phyloP scores from a whole-genome alignment of 805 yeast genomes.

The Candida andamanensis region DNA sequence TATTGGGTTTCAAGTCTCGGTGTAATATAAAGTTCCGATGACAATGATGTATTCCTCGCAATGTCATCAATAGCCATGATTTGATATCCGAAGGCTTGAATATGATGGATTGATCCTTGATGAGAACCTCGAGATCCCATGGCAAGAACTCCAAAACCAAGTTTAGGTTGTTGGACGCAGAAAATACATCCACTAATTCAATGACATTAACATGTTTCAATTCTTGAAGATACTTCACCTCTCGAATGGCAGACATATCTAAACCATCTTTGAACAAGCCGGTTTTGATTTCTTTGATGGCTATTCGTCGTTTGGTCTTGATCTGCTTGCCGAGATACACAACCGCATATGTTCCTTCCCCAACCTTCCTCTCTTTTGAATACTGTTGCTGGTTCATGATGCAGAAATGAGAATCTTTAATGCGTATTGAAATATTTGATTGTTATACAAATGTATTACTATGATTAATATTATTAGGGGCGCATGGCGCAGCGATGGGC shows the following conservation, averaged over 20 bases:
- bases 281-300: conserved; percentile 92
- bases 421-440: no score
- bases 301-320: conserved; percentile 56
- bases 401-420: no score
- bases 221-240: conserved; percentile 84
- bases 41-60: conserved; percentile 92
- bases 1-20: conserved; percentile 91
- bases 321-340: conserved; percentile 78
- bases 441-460: background rate
- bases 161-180: conserved; percentile 61
- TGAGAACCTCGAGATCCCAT: conserved; percentile 83
- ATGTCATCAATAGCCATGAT: conserved; percentile 90
- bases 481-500: no score
- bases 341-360: conserved; percentile 99
- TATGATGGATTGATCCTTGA: conserved; percentile 70
- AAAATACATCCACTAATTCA: conserved; percentile 83
- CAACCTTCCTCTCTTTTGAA: conserved; percentile 75
- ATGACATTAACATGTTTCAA: conserved; percentile 68
- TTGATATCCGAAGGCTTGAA: conserved; percentile 86
- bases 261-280: conserved; percentile 93
- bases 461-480: no score
- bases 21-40: conserved; percentile 88
- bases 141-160: conserved; percentile 87
- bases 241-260: conserved; percentile 96
- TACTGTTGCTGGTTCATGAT: conserved; percentile 18